A percentile compares a stretch with the other conserved stretches of the same genome.
Conservation (phyloP, 176 grass and related monocot species). For the Oryza meridionalis region DNA sequence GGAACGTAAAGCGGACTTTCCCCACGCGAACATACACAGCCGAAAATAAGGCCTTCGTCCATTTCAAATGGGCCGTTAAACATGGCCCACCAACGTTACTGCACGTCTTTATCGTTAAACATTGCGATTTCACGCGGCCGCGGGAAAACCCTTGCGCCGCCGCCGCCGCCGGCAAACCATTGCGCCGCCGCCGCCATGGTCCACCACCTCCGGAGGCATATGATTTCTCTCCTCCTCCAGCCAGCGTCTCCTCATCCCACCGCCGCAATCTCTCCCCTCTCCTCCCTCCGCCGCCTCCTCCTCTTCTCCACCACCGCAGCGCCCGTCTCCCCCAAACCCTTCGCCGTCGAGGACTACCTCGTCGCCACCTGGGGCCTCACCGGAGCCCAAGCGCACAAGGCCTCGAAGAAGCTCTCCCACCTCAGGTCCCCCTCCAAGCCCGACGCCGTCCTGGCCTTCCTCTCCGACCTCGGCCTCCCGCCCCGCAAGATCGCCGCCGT, state of each 20-base stretch:
- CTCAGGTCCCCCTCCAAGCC: slow-evolving; percentile 28
- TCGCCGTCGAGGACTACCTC: slow-evolving; percentile 44
- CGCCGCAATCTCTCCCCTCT: neutral
- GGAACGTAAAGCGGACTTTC: too few species aligned
- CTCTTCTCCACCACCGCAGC: neutral
- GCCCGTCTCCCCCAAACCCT: neutral
- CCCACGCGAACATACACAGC: too few species aligned
- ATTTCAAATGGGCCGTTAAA: too few species aligned
- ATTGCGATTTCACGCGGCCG: neutral
- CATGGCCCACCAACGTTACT: too few species aligned
- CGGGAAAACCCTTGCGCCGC: neutral
- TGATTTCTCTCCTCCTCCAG: neutral
- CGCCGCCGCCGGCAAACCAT: too few species aligned
- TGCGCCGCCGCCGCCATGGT: slow-evolving; percentile 18
- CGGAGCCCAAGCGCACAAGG: neutral
- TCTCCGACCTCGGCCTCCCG: slow-evolving; percentile 31
- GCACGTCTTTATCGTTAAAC: too few species aligned
- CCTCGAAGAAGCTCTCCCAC: slow-evolving; percentile 23
- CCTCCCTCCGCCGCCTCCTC: neutral
- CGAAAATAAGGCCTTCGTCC: too few species aligned
- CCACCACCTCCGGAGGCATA: neutral
- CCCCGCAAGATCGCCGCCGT: neutral
- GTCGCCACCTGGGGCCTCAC: slow-evolving; percentile 36
- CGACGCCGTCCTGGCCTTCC: slow-evolving; percentile 38
- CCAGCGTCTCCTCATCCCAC: neutral